phyloP scores from a whole-genome alignment of 768 basidiomycete genomes.

The Leccinum obscurum region DNA sequence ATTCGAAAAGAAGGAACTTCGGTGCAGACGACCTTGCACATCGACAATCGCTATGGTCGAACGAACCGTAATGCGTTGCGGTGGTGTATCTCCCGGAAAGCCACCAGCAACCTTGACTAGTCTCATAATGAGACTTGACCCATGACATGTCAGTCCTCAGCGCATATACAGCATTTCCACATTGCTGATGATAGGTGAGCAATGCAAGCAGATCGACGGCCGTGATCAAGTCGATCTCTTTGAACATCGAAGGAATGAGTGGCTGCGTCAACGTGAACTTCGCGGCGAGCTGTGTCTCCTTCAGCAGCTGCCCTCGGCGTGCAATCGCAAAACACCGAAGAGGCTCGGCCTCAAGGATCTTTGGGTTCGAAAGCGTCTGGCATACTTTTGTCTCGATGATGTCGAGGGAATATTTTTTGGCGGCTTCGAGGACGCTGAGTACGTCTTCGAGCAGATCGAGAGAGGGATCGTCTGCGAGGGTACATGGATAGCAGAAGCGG shows the following conservation, averaged over 20 bases:
- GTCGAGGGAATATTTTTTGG: background rate
- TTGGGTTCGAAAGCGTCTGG: background rate
- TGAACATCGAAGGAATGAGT: background rate
- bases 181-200: background rate
- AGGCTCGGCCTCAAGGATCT: background rate
- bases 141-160: background rate
- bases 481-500: slow-evolving; percentile 23
- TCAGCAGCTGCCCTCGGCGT: background rate
- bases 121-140: background rate
- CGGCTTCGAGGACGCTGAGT: background rate
- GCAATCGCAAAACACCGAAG: background rate
- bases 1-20: background rate
- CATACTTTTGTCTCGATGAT: background rate
- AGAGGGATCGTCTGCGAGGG: background rate
- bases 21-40: background rate
- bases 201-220: background rate
- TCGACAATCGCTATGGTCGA: background rate
- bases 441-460: background rate
- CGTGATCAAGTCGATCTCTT: background rate
- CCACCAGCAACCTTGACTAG: background rate
- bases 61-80: too few relatives aligned
- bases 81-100: background rate
- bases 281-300: background rate
- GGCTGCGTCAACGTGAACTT: background rate
- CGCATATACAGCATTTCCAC: background rate